Conservation (phyloP, 805 yeast species). For the Ogataea pignaliae region DNA sequence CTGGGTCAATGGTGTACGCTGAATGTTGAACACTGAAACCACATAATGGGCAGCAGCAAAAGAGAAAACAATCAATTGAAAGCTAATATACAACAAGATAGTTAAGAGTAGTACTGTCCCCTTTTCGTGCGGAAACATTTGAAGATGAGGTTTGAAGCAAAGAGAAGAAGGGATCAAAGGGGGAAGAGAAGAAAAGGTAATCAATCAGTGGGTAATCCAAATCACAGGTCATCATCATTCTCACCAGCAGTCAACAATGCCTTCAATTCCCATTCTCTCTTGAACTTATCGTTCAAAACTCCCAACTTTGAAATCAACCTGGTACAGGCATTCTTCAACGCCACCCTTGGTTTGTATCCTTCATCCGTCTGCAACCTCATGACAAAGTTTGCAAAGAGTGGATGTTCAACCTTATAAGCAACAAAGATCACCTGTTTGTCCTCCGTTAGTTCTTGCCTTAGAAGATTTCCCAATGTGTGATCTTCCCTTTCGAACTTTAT, state of each 20-base stretch:
- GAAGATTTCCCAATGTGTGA: slow-evolving; percentile 89
- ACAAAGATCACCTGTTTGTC: slow-evolving; percentile 92
- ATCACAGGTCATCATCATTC: slow-evolving; percentile 32
- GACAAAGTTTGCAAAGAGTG: slow-evolving; percentile 90
- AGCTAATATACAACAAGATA: too few relatives aligned
- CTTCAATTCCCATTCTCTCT: slow-evolving; percentile 90
- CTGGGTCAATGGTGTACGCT: too few relatives aligned
- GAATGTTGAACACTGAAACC: too few relatives aligned
- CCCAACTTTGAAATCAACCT: slow-evolving; percentile 76
- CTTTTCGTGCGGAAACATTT: too few relatives aligned
- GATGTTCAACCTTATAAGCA: slow-evolving; percentile 97
- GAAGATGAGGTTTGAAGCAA: too few relatives aligned
- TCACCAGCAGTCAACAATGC: slow-evolving; percentile 57
- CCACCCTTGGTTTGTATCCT: slow-evolving; percentile 87
- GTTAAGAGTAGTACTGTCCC: too few relatives aligned
- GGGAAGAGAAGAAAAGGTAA: neutral
- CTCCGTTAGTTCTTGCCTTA: slow-evolving; percentile 78
- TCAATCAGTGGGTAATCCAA: neutral
- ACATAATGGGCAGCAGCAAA: too few relatives aligned
- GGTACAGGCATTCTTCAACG: slow-evolving; percentile 85
- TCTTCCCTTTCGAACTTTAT: slow-evolving; percentile 95
- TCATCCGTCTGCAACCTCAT: slow-evolving; percentile 96
- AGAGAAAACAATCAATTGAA: too few relatives aligned
- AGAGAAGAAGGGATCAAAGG: neutral
- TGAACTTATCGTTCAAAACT: slow-evolving; percentile 69